A percentile compares a stretch with the other conserved stretches of the same genome.
Evolutionary conservation across 495 filamentous ascomycete genomes (phyloP).

Genomic region (Sabuloglossum arenarium): DNA sequence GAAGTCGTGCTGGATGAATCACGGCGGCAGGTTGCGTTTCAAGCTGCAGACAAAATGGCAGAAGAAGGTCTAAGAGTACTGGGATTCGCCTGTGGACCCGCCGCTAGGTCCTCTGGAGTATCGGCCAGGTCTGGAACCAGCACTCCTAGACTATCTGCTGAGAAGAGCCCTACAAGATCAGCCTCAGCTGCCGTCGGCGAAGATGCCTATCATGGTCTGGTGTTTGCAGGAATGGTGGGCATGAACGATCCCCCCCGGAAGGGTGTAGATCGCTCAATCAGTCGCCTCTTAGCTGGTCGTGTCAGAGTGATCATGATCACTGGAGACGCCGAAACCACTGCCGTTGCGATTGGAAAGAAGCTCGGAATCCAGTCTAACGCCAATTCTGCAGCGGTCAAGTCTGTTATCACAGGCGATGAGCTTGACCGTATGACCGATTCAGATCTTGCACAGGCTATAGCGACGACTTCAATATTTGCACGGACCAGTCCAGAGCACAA

Average conservation of each 20-base stretch:
- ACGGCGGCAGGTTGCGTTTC: slow-evolving; percentile 47
- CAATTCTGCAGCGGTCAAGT: slow-evolving; percentile 29
- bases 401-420: slow-evolving; percentile 74
- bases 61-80: slow-evolving; percentile 78
- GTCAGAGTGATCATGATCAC: slow-evolving; percentile 99
- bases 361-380: slow-evolving; percentile 59
- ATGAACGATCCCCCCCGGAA: slow-evolving; percentile 93
- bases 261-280: slow-evolving; percentile 73
- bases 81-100: slow-evolving; percentile 67
- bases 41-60: slow-evolving; percentile 81
- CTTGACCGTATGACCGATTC: slow-evolving; percentile 74
- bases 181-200: slow-evolving; percentile 28
- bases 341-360: slow-evolving; percentile 77
- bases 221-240: slow-evolving; percentile 79
- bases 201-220: slow-evolving; percentile 57
- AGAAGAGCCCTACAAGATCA: slow-evolving; percentile 18
- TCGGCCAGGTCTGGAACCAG: slow-evolving; percentile 21
- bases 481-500: slow-evolving; percentile 95
- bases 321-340: slow-evolving; percentile 84
- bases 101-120: slow-evolving; percentile 11
- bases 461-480: slow-evolving; percentile 80
- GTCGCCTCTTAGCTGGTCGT: slow-evolving; percentile 76
- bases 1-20: slow-evolving; percentile 71
- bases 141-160: slow-evolving; percentile 23
- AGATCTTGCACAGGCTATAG: slow-evolving; percentile 64